Evolutionary conservation across 768 basidiomycete species (phyloP), one percentile per base, ranked within the genome.

Genomic region (Boletus reticulatus): DNA sequence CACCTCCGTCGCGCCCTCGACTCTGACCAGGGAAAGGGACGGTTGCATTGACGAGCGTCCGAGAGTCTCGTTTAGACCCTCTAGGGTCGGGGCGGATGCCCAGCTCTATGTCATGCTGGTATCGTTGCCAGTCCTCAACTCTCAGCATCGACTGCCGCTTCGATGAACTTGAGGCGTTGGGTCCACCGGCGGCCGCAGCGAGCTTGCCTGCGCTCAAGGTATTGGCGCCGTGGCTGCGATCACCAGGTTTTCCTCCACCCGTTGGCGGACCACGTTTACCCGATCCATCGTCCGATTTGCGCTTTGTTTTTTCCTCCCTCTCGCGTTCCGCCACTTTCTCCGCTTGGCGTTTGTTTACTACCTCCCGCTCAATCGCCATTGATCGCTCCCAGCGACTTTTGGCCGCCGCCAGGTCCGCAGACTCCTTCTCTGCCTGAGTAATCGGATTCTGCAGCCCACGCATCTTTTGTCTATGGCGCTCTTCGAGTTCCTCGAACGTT

Each of bases 401-500:
- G 13, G 92, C 93, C n/a, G 83, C 83, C 52, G 79, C 81, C 17
- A 94, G 62, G 29, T 89, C 82, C 1, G 88, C 90, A 57, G 87
- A 81, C 65, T 94, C 89, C 65, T 82, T 84, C 73, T 87, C 84
- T 3, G 87, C 86, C 61, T 83, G 80, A n/a, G 89, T 94, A 32
- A 97, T 73, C 6, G 94, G 94, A 38, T 79, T 84, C 73, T 97
- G 94, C 59, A 97, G 68, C 64, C 85, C 84, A 34, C 80, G 81
- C 76, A 97, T 81, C 73, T 92, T 90, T 73, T 89, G 85, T 47
- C 89, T 82, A 63, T 96, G 94, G 17, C 93, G 79, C 61, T 92
- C 90, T 45, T 84, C 85, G 32, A 96, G 77, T 67, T 96, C 92
- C 70, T 95, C 94, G 67, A 89, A 92, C 2, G 93, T 92, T 55